Evolutionary conservation across 805 yeast species (phyloP).

Genomic region (Vanderwaltozyma yarrowii): DNA sequence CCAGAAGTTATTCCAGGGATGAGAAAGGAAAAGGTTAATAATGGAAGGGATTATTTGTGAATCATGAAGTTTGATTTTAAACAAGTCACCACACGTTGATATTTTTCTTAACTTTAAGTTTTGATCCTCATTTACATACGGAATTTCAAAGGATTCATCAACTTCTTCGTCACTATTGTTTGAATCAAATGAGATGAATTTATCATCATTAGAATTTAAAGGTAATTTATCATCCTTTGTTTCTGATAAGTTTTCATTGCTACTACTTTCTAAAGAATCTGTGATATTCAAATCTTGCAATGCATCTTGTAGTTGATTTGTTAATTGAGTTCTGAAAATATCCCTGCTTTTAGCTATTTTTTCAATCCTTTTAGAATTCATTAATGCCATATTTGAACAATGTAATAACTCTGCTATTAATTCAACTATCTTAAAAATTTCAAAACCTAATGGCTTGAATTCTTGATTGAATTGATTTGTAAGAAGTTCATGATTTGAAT

Average conservation of each 20-base stretch:
- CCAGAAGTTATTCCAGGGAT: slow-evolving; percentile 95
- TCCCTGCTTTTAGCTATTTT: slow-evolving; percentile 61
- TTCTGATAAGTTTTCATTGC: background rate
- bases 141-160: slow-evolving; percentile 29
- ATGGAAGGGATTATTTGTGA: slow-evolving; percentile 57
- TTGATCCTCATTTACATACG: slow-evolving; percentile 32
- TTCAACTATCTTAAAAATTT: slow-evolving; percentile 83
- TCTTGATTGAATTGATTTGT: slow-evolving; percentile 56
- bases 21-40: slow-evolving; percentile 64
- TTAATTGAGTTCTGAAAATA: slow-evolving; percentile 45
- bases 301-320: slow-evolving; percentile 28
- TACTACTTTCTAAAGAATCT: background rate
- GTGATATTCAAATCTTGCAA: slow-evolving; percentile 20
- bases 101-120: slow-evolving; percentile 35
- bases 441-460: slow-evolving; percentile 73
- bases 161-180: slow-evolving; percentile 29
- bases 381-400: slow-evolving; percentile 92
- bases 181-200: slow-evolving; percentile 3
- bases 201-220: slow-evolving; percentile 20
- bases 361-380: slow-evolving; percentile 70
- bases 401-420: slow-evolving; percentile 88
- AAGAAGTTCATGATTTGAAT: slow-evolving; percentile 23
- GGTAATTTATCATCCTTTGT: slow-evolving; percentile 26
- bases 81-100: slow-evolving; percentile 77
- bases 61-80: slow-evolving; percentile 76